phyloP scores from a whole-genome alignment of 1,284 basidiomycete species.

The Trametes polyzona region DNA sequence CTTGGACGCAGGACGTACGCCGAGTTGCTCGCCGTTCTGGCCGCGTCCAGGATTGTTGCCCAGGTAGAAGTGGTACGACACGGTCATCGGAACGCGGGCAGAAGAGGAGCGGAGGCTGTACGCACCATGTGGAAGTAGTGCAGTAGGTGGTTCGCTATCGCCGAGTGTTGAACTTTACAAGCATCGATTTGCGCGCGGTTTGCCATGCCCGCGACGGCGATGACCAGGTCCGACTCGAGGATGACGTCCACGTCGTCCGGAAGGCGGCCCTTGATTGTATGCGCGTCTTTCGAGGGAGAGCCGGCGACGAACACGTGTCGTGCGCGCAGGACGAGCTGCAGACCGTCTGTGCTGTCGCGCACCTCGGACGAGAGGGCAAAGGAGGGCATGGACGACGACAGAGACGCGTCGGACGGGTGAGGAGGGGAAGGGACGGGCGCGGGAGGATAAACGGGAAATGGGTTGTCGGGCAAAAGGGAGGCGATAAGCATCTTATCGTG shows the following conservation, averaged over 20 bases:
- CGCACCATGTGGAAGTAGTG: constrained; percentile 56
- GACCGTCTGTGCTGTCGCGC: constrained; percentile 37
- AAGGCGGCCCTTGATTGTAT: constrained; percentile 41
- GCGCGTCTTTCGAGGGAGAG: constrained; percentile 37
- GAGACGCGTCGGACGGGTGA: not conserved
- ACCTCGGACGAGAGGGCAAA: constrained; percentile 38
- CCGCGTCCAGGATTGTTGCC: not conserved
- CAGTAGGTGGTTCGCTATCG: constrained; percentile 51
- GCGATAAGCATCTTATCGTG: constrained; percentile 26
- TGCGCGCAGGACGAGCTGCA: constrained; percentile 39
- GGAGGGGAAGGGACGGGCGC: no score
- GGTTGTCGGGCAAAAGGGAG: not conserved
- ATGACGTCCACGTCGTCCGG: constrained; percentile 56
- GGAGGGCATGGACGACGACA: constrained; percentile 41
- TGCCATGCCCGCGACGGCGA: constrained; percentile 57
- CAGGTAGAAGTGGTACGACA: not conserved
- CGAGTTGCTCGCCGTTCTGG: constrained; percentile 62
- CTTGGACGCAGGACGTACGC: constrained; percentile 57
- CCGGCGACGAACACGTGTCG: constrained; percentile 45
- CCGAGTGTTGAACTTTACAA: constrained; percentile 49
- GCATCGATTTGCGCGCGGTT: constrained; percentile 47
- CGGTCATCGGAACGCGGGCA: not conserved
- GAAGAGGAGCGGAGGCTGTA: constrained; percentile 8
- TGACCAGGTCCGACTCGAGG: constrained; percentile 50
- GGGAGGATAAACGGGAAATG: constrained; percentile 1